Evolutionary conservation across 2,329 filamentous ascomycete species (phyloP), one percentile per base, ranked within the genome.

Genomic region (Periconia sp.): DNA sequence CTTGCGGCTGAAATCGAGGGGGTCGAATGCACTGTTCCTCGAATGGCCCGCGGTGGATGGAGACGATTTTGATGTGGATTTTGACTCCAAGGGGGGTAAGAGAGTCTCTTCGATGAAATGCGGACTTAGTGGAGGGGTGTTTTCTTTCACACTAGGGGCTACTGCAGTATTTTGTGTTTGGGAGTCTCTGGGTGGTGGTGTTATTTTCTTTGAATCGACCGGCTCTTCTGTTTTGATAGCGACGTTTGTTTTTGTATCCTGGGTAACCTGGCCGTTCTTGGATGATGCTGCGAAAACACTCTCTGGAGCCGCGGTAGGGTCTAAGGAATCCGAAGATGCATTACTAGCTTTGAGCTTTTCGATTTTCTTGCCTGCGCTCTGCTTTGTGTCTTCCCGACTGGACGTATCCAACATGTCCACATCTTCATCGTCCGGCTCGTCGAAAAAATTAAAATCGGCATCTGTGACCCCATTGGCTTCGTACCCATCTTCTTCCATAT

Each of bases 391-490:
- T 17, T 62, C 52, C 2, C 55, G 37, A 5, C 56, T 43, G 9
- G 63, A 56, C 10, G 63, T 66, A 46, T 72, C 70, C 15, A 64
- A 44, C 66, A 75, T 72, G 20, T 70, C 65, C 19, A 69, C 57
- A 27, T 72, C 70, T n/a, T 69, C 72, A 41, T 70, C 76, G 45
- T 75, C 76, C 2, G 80, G 80, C 56, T 88, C 86, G 63, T 93
- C 89, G 61, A 93, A 93, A 71, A 92, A 93, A 68, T 84, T 90
- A 69, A 93, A 93, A 66, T 94, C 90, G 6, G 85, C 89, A 61
- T 94, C 90, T 1, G 88, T 92, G n/a, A 93, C 78, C n/a, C 77
- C 84, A 57, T 85, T 82, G n/a, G 86, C 83, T n/a, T 82, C 85
- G 72, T 90, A 91, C 60, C 88, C 83, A 59, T 90, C 87, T 9